Percentiles rank a stretch among this genome's conserved stretches.
These are phyloP conservation scores for Heliamphora pulchella DNA, from an alignment of 179 eudicot species.

Conservation along the genomic window DNA sequence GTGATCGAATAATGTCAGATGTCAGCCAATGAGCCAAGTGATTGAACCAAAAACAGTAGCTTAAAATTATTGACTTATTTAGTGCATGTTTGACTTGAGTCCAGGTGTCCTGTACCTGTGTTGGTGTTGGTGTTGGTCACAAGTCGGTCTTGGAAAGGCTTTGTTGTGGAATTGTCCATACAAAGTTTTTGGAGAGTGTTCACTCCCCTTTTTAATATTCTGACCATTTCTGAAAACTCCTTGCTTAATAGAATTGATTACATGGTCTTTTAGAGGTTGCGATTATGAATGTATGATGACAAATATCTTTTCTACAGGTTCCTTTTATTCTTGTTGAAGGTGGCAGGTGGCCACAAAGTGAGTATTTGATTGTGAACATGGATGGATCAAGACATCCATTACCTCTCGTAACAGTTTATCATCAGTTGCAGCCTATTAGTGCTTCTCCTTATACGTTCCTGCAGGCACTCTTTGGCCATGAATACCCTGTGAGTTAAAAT, in stretches of 20 bases:
- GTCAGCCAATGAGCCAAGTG: too few species aligned
- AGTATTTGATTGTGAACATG: constrained; percentile 66
- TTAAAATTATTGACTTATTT: not conserved
- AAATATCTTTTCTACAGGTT: constrained; percentile 39
- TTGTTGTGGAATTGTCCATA: not conserved
- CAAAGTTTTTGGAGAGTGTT: not conserved
- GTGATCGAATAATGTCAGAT: not conserved
- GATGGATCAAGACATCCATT: constrained; percentile 78
- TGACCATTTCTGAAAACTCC: not conserved
- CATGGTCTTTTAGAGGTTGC: not conserved
- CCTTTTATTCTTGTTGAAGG: constrained; percentile 82
- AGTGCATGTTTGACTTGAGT: not conserved
- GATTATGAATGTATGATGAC: not conserved
- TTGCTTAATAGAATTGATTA: not conserved
- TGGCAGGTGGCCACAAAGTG: constrained; percentile 42
- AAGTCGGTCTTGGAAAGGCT: not conserved
- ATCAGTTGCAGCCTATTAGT: constrained; percentile 65
- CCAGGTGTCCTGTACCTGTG: not conserved
- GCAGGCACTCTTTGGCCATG: constrained; percentile 78
- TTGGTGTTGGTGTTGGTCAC: not conserved
- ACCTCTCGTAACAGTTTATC: constrained; percentile 76
- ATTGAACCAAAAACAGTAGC: not conserved
- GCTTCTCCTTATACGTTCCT: constrained; percentile 70
- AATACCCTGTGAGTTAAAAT: constrained; percentile 71
- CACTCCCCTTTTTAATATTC: not conserved